phyloP scores from a whole-genome alignment of 2,329 filamentous ascomycete species.

The Cladorrhinum sp. region DNA sequence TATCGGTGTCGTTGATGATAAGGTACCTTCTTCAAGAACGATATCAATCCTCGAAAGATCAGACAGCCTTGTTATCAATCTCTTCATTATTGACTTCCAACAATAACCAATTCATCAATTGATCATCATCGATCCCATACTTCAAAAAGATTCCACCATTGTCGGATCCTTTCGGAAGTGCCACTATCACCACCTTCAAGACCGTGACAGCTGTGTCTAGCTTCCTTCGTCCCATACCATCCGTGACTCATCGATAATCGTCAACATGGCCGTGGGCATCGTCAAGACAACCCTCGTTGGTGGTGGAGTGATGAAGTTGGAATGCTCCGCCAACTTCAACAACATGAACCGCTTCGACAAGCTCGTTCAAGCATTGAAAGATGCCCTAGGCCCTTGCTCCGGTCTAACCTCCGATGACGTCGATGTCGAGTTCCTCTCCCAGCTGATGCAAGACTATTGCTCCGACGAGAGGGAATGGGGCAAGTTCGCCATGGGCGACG shows the following conservation, averaged over 20 bases:
- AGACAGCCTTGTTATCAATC: constrained; percentile 3
- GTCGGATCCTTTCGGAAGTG: neutral
- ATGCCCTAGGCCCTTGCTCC: constrained; percentile 73
- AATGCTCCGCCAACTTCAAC: constrained; percentile 25
- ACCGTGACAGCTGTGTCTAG: neutral
- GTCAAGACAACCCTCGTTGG: constrained; percentile 8
- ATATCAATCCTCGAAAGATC: neutral
- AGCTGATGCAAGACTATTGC: constrained; percentile 71
- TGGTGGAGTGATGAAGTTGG: constrained; percentile 14
- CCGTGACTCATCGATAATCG: neutral
- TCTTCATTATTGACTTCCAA: neutral
- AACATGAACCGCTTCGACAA: constrained; percentile 56
- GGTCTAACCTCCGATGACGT: constrained; percentile 81
- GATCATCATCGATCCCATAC: neutral
- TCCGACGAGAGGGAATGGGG: constrained; percentile 70
- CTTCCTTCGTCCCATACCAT: neutral
- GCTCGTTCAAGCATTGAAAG: constrained; percentile 71
- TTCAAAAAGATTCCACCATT: constrained; percentile 1
- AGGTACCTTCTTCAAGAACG: neutral
- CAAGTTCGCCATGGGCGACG: constrained; percentile 71
- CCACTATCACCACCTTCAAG: neutral
- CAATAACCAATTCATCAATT: neutral
- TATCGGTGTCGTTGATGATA: neutral
- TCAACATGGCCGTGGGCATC: constrained; percentile 30
- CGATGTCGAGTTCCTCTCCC: constrained; percentile 67